Percentiles rank a stretch among this genome's conserved stretches.
Conservation (phyloP, 768 basidiomycete genomes). For the Termitomyces sp. region DNA sequence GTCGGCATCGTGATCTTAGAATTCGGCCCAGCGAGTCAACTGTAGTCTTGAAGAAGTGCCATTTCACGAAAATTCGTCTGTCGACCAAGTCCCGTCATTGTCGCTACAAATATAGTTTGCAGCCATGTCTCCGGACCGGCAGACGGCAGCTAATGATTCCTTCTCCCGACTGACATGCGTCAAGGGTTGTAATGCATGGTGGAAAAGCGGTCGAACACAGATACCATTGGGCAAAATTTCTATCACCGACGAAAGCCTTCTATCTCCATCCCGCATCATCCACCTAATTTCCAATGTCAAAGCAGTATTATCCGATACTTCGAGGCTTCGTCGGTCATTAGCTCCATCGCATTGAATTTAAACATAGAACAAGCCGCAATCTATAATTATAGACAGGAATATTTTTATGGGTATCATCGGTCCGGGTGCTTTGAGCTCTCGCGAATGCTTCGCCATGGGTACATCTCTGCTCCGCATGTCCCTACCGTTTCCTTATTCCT, state of each 20-base stretch:
- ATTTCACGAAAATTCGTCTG: neutral
- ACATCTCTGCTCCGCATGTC: neutral
- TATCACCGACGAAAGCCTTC: too few relatives aligned
- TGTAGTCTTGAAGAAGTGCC: neutral
- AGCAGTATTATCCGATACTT: neutral
- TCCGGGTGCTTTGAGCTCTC: neutral
- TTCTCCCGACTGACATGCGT: neutral
- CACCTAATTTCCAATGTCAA: neutral
- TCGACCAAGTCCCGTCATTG: neutral
- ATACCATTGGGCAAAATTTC: neutral
- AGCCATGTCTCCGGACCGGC: neutral
- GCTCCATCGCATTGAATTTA: neutral
- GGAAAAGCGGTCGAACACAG: neutral
- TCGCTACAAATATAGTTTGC: neutral
- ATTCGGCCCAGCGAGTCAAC: neutral
- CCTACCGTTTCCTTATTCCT: neutral
- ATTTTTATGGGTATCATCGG: neutral
- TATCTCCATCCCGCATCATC: neutral
- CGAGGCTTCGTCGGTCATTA: neutral
- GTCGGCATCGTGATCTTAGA: neutral
- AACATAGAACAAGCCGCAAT: neutral
- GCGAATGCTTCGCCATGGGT: neutral
- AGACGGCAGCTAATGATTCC: neutral
- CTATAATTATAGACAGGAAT: neutral
- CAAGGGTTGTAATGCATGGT: neutral